A percentile compares a stretch with the other conserved stretches of the same genome.
Evolutionary conservation across 1,284 basidiomycete species (phyloP).

Genomic region (Cutaneotrichosporon dermatis): DNA sequence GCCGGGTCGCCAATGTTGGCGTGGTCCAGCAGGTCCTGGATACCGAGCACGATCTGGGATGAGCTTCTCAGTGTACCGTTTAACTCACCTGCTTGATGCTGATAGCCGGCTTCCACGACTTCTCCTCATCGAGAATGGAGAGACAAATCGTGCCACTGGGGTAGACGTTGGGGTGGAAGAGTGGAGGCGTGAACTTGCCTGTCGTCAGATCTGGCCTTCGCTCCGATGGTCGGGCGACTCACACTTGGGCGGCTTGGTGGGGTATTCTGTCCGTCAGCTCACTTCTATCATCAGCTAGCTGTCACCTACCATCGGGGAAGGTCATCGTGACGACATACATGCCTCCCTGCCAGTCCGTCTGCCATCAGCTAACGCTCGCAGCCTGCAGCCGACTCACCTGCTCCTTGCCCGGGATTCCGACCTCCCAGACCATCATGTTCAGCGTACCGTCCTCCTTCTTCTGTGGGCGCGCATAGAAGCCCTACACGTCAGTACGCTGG

Average conservation of each 20-base stretch:
- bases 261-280: constrained; percentile 35
- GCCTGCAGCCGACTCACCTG: no score
- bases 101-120: constrained; percentile 97
- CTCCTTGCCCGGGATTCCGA: constrained; percentile 84
- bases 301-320: constrained; percentile 92
- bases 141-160: constrained; percentile 98
- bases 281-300: constrained; percentile 23
- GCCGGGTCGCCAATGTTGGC: constrained; percentile 94
- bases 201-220: constrained; percentile 12
- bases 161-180: constrained; percentile 99
- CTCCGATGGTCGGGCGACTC: constrained; percentile 3
- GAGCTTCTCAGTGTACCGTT: constrained; percentile 1
- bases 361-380: no score
- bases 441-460: constrained; percentile 88
- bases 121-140: constrained; percentile 97
- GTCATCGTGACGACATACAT: constrained; percentile 89
- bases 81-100: constrained; percentile 88
- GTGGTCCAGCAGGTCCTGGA: constrained; percentile 89
- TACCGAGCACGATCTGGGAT: constrained; percentile 81
- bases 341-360: constrained; percentile 97
- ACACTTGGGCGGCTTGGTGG: constrained; percentile 50
- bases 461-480: constrained; percentile 89
- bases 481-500: constrained; percentile 54
- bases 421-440: constrained; percentile 98
- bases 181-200: constrained; percentile 95